Evolutionary conservation across 768 basidiomycete genomes (phyloP).

Genomic region (Russula emetica): DNA sequence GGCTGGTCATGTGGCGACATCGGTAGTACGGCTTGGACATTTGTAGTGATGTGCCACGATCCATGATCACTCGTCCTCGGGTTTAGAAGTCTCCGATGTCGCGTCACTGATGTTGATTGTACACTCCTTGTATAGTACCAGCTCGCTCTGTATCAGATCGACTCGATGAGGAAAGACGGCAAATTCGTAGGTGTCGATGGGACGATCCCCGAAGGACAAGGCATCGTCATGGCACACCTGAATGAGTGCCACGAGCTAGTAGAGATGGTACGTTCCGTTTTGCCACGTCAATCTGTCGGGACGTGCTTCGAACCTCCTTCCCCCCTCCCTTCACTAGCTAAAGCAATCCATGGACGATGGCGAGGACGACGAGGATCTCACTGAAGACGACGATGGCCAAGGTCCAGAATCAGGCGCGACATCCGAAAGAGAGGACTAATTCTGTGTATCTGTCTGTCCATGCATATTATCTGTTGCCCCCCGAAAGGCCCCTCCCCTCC

Average conservation of each 20-base stretch:
- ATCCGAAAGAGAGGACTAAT: slow-evolving; percentile 21
- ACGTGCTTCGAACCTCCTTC: not conserved
- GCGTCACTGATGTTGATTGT: slow-evolving; percentile 6
- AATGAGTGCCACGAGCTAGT: slow-evolving; percentile 95
- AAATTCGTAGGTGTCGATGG: slow-evolving; percentile 90
- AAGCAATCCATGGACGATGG: slow-evolving; percentile 73
- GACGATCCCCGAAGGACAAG: slow-evolving; percentile 90
- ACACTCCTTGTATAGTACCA: slow-evolving; percentile 59
- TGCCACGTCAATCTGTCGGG: not conserved
- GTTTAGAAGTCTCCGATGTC: not conserved
- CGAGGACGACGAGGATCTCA: slow-evolving; percentile 32
- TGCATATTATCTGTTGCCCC: not conserved
- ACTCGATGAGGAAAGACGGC: slow-evolving; percentile 87
- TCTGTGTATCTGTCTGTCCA: not conserved
- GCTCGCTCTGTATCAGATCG: slow-evolving; percentile 91
- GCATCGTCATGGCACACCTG: slow-evolving; percentile 91
- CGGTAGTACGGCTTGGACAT: slow-evolving; percentile 3
- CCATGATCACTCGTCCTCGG: not conserved
- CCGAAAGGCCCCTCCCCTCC: not conserved
- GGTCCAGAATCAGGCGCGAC: slow-evolving; percentile 20
- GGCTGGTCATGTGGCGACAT: slow-evolving; percentile 1
- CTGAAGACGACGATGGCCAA: slow-evolving; percentile 29
- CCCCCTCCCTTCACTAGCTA: slow-evolving; percentile 41
- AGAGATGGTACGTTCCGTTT: slow-evolving; percentile 68
- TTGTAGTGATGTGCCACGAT: slow-evolving; percentile 6